Base-by-base conservation (phyloP, 2,329 filamentous ascomycete species). In the Penicillium rolfsii region DNA sequence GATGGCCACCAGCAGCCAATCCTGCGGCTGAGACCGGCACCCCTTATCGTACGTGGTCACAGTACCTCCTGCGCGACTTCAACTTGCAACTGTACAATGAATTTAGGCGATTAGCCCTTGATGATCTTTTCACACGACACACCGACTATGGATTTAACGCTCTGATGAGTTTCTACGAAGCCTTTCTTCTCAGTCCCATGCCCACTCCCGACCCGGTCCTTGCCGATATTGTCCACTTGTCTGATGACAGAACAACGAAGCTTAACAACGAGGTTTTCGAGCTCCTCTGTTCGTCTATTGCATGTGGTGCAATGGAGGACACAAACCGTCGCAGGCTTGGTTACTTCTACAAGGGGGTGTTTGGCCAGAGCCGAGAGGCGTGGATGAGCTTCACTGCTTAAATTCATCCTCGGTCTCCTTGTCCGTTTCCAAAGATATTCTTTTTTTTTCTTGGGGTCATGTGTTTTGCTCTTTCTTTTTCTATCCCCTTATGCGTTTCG, bases 21-120 rank as follows among this genome's bases (percentile, higher is more conserved):
- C 16, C 79, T 64, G 68, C 64, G 64, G 64, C 63, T 65, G 62
- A 67, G 70, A 87, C 89, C 82, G 83, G 86, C 71, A 82, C 86
- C 60, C 83, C 91, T 33, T 92, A 91, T 78, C 83, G 87, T 65
- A 91, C 91, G 79, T 93, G 89, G 89, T 86, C 87, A 22, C 85
- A 89, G 73, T 91, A 90, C 72, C 82, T 93, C 64, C 83, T 87
- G 64, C 83, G 86, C 70, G 88, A 90, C 77, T 92, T 93, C 83
- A 90, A 93, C 75, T 81, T 83, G 60, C 81, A 81, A 72, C 90
- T 93, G 86, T 93, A 93, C 78, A 81, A 85, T 72, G 89, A 93
- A 74, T 92, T 93, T 78, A 85, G 86, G 65, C 79, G 81, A 69
- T 82, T 85, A 73, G 89, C 90, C 58, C 78, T 88, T 63, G 85